phyloP scores from a whole-genome alignment of 768 basidiomycete species.

The Wakefieldia striispora region DNA sequence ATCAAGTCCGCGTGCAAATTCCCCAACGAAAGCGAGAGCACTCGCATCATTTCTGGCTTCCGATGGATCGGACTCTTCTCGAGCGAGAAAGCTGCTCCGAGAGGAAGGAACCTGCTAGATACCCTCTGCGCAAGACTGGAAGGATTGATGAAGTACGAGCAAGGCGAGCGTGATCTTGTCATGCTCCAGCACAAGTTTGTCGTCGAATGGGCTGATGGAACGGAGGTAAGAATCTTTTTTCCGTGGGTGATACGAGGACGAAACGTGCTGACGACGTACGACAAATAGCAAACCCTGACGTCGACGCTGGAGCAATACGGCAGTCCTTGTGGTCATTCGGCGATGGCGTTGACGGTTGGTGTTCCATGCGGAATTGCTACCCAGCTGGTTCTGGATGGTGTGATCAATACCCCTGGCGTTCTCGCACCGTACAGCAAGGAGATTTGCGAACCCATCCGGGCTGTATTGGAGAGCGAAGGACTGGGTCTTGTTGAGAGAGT shows the following conservation, averaged over 20 bases:
- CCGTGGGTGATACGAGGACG: not conserved
- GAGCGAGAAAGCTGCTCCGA: slow-evolving; percentile 52
- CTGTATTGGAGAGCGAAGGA: slow-evolving; percentile 69
- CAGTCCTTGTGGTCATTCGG: slow-evolving; percentile 71
- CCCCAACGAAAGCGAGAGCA: slow-evolving; percentile 65
- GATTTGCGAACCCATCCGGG: slow-evolving; percentile 73
- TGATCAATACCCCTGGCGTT: slow-evolving; percentile 74
- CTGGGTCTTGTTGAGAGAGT: slow-evolving; percentile 69
- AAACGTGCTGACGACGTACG: slow-evolving; percentile 1
- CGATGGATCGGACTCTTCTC: slow-evolving; percentile 96
- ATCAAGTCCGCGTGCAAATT: slow-evolving; percentile 71
- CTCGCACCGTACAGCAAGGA: slow-evolving; percentile 85
- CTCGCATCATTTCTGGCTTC: slow-evolving; percentile 84
- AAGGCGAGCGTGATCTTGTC: slow-evolving; percentile 91
- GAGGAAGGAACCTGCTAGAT: slow-evolving; percentile 81
- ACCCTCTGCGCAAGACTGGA: slow-evolving; percentile 91
- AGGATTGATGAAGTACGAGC: slow-evolving; percentile 86
- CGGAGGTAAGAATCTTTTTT: slow-evolving; percentile 45
- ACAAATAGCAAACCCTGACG: slow-evolving; percentile 73
- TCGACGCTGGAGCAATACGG: slow-evolving; percentile 92
- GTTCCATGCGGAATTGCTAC: slow-evolving; percentile 92
- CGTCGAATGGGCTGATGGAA: slow-evolving; percentile 85
- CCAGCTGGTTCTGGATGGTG: slow-evolving; percentile 88
- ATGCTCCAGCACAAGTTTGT: slow-evolving; percentile 99
- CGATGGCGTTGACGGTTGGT: slow-evolving; percentile 92